Evolutionary conservation across 129 eudicot genomes (phyloP).

Genomic region (Artemisia argyi): DNA sequence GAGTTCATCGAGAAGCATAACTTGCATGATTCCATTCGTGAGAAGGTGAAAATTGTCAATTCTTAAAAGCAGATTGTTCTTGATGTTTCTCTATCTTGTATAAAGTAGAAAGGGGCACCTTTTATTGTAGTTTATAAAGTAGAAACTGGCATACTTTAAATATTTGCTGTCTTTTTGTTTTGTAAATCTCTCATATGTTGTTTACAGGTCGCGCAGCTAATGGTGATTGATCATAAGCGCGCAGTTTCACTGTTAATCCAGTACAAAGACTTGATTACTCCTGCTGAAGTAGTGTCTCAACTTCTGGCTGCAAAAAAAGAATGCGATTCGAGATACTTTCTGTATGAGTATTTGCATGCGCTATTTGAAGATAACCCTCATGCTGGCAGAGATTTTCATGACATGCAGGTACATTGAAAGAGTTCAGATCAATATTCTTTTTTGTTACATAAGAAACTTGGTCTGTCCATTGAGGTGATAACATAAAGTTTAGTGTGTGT

Average conservation of each 20-base stretch:
- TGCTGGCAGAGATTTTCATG: conserved; percentile 94
- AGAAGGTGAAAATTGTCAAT: conserved; percentile 54
- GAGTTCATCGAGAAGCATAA: conserved; percentile 90
- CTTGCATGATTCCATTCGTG: conserved; percentile 81
- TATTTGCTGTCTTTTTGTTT: conserved; percentile 6
- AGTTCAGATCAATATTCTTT: background rate
- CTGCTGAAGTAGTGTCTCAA: conserved; percentile 87
- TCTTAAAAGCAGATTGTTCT: background rate
- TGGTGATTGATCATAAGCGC: conserved; percentile 86
- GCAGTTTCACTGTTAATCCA: conserved; percentile 66
- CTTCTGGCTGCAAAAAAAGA: conserved; percentile 65
- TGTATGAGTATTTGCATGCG: conserved; percentile 77
- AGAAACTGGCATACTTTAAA: background rate
- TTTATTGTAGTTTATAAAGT: background rate
- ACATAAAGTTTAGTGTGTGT: background rate
- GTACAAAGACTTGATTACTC: conserved; percentile 71
- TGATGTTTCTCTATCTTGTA: background rate
- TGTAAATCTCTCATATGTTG: conserved; percentile 21
- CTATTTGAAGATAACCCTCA: conserved; percentile 77
- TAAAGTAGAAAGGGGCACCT: conserved; percentile 1
- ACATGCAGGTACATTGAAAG: conserved; percentile 77
- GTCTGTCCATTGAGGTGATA: background rate
- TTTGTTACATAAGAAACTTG: background rate
- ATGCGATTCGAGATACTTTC: conserved; percentile 63
- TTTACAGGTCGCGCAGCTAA: conserved; percentile 81